phyloP scores from a whole-genome alignment of 495 filamentous ascomycete species.

The Trichoderma reesei region DNA sequence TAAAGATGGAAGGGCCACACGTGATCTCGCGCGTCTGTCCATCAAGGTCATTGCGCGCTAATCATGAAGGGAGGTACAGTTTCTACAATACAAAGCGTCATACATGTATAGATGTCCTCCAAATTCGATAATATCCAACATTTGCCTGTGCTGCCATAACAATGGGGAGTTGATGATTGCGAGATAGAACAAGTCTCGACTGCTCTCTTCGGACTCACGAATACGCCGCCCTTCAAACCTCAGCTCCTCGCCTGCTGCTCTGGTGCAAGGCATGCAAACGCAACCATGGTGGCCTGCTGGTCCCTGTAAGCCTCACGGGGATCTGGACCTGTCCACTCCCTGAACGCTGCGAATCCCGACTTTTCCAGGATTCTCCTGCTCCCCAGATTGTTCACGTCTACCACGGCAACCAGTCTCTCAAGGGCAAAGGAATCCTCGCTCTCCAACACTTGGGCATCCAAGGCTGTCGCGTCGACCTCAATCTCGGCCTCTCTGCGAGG shows the following conservation, averaged over 20 bases:
- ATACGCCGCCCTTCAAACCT: too few relatives aligned
- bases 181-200: too few relatives aligned
- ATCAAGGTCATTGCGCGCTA: too few relatives aligned
- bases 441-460: slow-evolving; percentile 8
- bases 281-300: neutral
- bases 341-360: slow-evolving; percentile 26
- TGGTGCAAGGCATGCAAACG: neutral
- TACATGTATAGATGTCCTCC: too few relatives aligned
- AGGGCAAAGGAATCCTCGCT: slow-evolving; percentile 11
- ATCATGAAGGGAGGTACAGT: too few relatives aligned
- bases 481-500: slow-evolving; percentile 27
- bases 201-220: too few relatives aligned
- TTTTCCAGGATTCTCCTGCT: slow-evolving; percentile 32
- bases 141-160: too few relatives aligned
- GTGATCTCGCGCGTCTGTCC: neutral
- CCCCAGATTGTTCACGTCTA: slow-evolving; percentile 20
- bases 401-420: slow-evolving; percentile 29
- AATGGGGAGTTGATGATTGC: too few relatives aligned
- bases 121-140: too few relatives aligned
- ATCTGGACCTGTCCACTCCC: slow-evolving; percentile 20
- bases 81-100: too few relatives aligned
- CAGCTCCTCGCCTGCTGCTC: neutral
- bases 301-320: neutral
- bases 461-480: slow-evolving; percentile 13
- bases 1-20: neutral